Evolutionary conservation across 2,329 filamentous ascomycete species (phyloP).

Genomic region (Trichothecium sympodiale): DNA sequence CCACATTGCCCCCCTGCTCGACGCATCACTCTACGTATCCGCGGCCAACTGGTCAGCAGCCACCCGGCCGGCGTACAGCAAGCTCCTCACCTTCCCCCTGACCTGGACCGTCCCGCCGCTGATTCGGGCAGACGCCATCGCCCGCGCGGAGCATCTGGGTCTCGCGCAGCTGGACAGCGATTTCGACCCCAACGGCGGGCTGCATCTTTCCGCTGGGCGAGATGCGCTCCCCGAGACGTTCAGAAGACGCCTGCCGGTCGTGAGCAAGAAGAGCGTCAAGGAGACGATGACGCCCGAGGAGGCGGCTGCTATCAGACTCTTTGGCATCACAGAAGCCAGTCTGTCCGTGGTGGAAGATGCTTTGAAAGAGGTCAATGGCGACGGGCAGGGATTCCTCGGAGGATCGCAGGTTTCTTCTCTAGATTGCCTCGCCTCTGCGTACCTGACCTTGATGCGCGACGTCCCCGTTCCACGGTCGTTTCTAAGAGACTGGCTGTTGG

Average conservation of each 20-base stretch:
- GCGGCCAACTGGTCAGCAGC: slow-evolving; percentile 72
- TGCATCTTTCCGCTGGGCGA: slow-evolving; percentile 24
- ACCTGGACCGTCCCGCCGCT: slow-evolving; percentile 77
- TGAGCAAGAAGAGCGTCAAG: slow-evolving; percentile 43
- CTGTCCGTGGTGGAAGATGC: slow-evolving; percentile 60
- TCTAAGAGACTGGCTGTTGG: slow-evolving; percentile 27
- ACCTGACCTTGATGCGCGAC: slow-evolving; percentile 61
- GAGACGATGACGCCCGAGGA: slow-evolving; percentile 59
- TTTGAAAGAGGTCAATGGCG: slow-evolving; percentile 7
- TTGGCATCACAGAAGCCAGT: slow-evolving; percentile 59
- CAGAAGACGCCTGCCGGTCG: slow-evolving; percentile 23
- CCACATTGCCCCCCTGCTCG: slow-evolving; percentile 66
- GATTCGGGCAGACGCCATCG: slow-evolving; percentile 58
- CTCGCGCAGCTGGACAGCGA: slow-evolving; percentile 58
- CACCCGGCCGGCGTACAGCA: slow-evolving; percentile 72
- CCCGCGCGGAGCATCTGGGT: slow-evolving; percentile 58
- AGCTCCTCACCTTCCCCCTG: slow-evolving; percentile 72
- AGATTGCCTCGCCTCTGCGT: slow-evolving; percentile 74
- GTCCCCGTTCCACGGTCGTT: slow-evolving; percentile 31
- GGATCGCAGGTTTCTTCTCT: slow-evolving; percentile 25
- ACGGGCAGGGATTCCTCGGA: slow-evolving; percentile 17
- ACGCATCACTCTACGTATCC: slow-evolving; percentile 82
- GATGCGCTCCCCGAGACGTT: slow-evolving; percentile 28
- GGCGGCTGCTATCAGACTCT: slow-evolving; percentile 63
- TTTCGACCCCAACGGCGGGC: slow-evolving; percentile 25